Base-by-base conservation (phyloP, 1,284 basidiomycete genomes). In the Leccinum solheimii region DNA sequence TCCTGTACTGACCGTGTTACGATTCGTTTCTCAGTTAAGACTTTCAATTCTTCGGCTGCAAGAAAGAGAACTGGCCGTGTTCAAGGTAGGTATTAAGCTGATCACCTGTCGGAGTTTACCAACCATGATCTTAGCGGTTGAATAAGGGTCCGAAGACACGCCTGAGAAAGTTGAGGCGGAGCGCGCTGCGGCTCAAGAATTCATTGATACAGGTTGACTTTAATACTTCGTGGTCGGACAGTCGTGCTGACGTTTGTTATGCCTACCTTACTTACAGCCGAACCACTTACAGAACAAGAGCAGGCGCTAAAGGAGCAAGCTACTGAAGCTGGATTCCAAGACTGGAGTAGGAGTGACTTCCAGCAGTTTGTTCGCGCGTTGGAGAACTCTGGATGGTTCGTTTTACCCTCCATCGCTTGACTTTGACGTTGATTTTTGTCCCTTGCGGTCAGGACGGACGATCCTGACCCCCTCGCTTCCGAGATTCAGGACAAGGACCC, bases 31-130 rank as follows among this genome's bases (percentile, higher is more conserved):
- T 51, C 67, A 95, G 94, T 67, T 90, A 97, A 78, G 97, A 98
- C 75, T 98, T 96, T 83, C 97, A 99, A 73, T 99, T 99, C 83
- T 98, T 94, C 80, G 92, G 69, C 79, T 98, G 52, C 95, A 98
- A 74, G 93, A 97, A 69, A 86, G 90, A 61, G 97, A 98, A 75
- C 79, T 90, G 34, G 89, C 91, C 5, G 91, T 89, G 19, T 89
- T 90, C 76, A 90, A 91, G 79, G 92, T 89, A 57, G 57, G 56
- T 40, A 9, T 50, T 5, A n/a, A 5, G 23, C 3, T 7, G 19
- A 9, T 26, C 16, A 55, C 7, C 2, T 11, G 10, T 10, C 23
- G 14, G 23, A 54, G 32, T 23, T 59, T 19, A 56, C 11, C 55
- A 2, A 48, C 30, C 26, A 27, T 9, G 14, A 2, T 30, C 32